phyloP scores from a whole-genome alignment of 163 green algal species.

The Prototheca wickerhamii region DNA sequence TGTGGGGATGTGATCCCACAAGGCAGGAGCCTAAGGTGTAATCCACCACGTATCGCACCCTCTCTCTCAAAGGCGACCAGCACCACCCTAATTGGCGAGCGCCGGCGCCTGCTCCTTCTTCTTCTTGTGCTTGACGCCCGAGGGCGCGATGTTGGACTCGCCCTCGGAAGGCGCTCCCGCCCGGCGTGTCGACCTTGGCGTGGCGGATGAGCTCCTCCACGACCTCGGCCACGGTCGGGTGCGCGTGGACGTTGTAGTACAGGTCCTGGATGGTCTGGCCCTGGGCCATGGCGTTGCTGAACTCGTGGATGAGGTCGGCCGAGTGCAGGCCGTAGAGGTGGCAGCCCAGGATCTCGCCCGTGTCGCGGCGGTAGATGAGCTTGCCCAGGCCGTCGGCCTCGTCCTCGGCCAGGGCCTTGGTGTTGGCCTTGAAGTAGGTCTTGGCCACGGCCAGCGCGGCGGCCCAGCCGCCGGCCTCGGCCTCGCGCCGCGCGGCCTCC shows the following conservation, averaged over 20 bases:
- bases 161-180: not conserved
- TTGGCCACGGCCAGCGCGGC: conserved; percentile 73
- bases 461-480: conserved; percentile 72
- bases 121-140: conserved; percentile 16
- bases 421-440: conserved; percentile 99
- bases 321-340: conserved; percentile 97
- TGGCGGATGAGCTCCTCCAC: conserved; percentile 35
- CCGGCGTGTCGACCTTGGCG: conserved; percentile 22
- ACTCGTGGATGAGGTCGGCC: conserved; percentile 98
- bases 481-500: conserved; percentile 82
- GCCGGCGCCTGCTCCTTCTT: not conserved
- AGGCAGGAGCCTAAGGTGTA: too few relatives aligned
- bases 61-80: too few relatives aligned
- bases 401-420: conserved; percentile 95
- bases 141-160: conserved; percentile 11
- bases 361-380: conserved; percentile 96
- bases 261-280: conserved; percentile 84
- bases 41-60: too few relatives aligned
- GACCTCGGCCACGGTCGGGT: conserved; percentile 90
- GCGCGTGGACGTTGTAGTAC: conserved; percentile 97
- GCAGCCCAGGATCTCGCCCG: conserved; percentile 94
- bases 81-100: too few relatives aligned
- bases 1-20: too few relatives aligned
- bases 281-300: conserved; percentile 88
- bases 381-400: conserved; percentile 97